Evolutionary conservation across 1,139 yeast genomes (phyloP), one percentile per base, ranked within the genome.

Genomic region (Protomyces lactucae-debilis): DNA sequence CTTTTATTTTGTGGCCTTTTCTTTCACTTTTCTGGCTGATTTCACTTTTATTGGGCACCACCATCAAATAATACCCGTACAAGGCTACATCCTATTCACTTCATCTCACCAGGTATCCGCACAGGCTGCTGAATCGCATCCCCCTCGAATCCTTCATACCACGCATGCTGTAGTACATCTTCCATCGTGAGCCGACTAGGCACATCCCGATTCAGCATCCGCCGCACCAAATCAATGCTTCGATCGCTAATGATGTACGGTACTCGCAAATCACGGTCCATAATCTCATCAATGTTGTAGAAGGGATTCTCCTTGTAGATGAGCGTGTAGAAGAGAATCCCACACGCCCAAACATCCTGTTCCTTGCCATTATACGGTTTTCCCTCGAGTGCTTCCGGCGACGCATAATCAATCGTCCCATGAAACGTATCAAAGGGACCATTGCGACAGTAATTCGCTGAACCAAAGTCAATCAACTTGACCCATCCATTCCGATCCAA

Each of bases 371-470:
- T 89, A 72, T 93, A 93, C 37, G 91, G 87, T 67, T 85, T 86
- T 8, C 98, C 99, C 61, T 86, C 82, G 43, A 93, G 79, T 0
- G 93, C 97, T 75, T 93, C 99, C 0, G 99, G 98, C 0, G 97
- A 95, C 0, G 98, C 98, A 74, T 92, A 93, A 74, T 93, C 98
- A 52, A 93, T 85, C 0, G 99, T 93, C 1, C 99, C 99, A 1
- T 93, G 98, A 76, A 93, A 93, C 10, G 92, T 96, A 71, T 92
- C 97, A 76, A 92, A 93, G 2, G 98, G 98, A 0, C 98, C 98
- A 75, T 86, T 92, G 69, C 83, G 84, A 25, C 85, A 83, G 74
- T 90, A 89, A 0, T 97, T 96, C 0, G 97, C 96, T 64, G 96
- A 86, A 0, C 99, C 99, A 76, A 91, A 93, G 76, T 93, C 99